phyloP scores from a whole-genome alignment of 2,329 filamentous ascomycete genomes.

The Botryotinia globosa region DNA sequence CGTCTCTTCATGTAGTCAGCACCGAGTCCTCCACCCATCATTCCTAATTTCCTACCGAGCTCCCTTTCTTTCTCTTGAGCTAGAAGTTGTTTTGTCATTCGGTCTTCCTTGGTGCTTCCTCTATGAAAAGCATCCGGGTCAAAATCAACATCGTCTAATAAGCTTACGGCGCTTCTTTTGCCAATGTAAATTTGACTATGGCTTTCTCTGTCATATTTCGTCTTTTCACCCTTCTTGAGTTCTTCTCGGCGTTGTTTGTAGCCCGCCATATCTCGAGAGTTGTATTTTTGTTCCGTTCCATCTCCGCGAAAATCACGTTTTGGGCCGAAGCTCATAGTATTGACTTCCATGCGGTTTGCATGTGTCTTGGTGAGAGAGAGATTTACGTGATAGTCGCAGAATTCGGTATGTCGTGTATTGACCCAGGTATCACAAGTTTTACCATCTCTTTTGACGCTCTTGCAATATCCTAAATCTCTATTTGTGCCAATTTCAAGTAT shows the following conservation, averaged over 20 bases:
- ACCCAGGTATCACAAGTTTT: conserved; percentile 79
- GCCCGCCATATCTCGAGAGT: conserved; percentile 30
- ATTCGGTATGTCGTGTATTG: conserved; percentile 81
- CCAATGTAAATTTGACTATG: conserved; percentile 55
- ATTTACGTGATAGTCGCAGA: conserved; percentile 91
- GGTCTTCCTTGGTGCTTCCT: conserved; percentile 62
- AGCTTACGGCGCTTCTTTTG: conserved; percentile 53
- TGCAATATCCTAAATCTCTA: conserved; percentile 85
- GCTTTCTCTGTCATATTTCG: conserved; percentile 55
- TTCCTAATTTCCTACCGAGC: conserved; percentile 64
- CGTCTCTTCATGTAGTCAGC: conserved; percentile 62
- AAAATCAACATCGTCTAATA: conserved; percentile 65
- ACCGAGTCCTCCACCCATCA: conserved; percentile 63
- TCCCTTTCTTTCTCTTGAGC: conserved; percentile 70
- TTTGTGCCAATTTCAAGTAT: conserved; percentile 85
- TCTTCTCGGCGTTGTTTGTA: conserved; percentile 30
- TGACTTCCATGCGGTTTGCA: conserved; percentile 73
- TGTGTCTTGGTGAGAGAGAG: conserved; percentile 70
- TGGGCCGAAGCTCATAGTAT: conserved; percentile 56
- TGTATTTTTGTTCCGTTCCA: conserved; percentile 34
- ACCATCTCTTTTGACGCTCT: conserved; percentile 80
- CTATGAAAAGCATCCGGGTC: conserved; percentile 50
- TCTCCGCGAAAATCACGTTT: conserved; percentile 35
- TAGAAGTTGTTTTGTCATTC: conserved; percentile 61
- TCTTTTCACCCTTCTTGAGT: conserved; percentile 38